phyloP scores from a whole-genome alignment of 805 yeast species.

The Barnettozyma botsteinii region DNA sequence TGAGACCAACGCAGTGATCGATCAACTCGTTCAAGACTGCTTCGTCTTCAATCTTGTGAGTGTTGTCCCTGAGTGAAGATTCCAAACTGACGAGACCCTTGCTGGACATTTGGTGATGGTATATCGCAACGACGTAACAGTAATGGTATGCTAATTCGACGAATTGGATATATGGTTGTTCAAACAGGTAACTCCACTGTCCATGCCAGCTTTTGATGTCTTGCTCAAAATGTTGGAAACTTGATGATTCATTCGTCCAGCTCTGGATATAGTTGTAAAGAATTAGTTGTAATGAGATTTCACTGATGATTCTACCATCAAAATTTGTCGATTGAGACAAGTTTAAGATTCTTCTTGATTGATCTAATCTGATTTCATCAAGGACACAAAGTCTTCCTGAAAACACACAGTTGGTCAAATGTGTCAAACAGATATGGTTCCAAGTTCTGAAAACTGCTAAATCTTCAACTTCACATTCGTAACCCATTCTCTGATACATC shows the following conservation, averaged over 20 bases:
- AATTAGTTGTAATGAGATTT: constrained; percentile 52
- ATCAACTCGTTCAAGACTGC: constrained; percentile 17
- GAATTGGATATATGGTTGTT: constrained; percentile 67
- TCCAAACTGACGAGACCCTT: no score
- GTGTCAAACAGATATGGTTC: constrained; percentile 65
- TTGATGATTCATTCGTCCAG: constrained; percentile 11
- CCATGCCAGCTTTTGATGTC: constrained; percentile 57
- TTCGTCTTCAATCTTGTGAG: constrained; percentile 14
- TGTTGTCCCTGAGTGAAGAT: no score
- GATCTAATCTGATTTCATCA: constrained; percentile 52
- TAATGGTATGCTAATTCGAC: constrained; percentile 66
- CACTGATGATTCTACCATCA: constrained; percentile 78
- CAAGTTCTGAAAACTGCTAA: constrained; percentile 56
- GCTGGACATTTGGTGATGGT: constrained; percentile 28
- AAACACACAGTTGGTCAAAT: constrained; percentile 56
- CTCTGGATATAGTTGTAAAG: constrained; percentile 52
- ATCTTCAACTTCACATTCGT: constrained; percentile 21
- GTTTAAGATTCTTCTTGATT: constrained; percentile 52
- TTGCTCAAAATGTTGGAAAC: constrained; percentile 32
- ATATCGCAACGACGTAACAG: constrained; percentile 44
- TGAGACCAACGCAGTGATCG: constrained; percentile 17
- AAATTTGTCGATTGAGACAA: constrained; percentile 61
- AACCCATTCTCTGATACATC: neutral
- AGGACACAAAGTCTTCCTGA: constrained; percentile 59
- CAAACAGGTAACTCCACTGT: constrained; percentile 63